A percentile compares a stretch with the other conserved stretches of the same genome.
Evolutionary conservation across 2,329 filamentous ascomycete species (phyloP).

Genomic region (Talaromyces sp.): DNA sequence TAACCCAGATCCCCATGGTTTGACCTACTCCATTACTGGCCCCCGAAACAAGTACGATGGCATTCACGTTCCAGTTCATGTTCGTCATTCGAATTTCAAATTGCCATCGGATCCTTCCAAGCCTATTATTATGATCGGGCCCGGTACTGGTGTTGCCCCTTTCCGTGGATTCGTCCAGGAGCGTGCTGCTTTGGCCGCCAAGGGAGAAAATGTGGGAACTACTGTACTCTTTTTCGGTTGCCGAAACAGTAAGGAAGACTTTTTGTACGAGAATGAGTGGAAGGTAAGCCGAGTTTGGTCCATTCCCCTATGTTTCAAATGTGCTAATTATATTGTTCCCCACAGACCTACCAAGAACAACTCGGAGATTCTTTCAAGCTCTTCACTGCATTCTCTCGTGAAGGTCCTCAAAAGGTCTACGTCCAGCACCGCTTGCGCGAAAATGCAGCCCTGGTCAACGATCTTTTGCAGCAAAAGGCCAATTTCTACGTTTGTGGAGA

Average conservation of each 20-base stretch:
- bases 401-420: constrained; percentile 83
- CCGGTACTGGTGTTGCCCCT: constrained; percentile 91
- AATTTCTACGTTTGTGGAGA: constrained; percentile 99
- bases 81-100: constrained; percentile 99
- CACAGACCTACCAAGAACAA: constrained; percentile 71
- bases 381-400: constrained; percentile 92
- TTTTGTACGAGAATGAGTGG: constrained; percentile 88
- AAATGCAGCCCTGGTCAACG: constrained; percentile 75
- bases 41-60: constrained; percentile 97
- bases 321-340: constrained; percentile 20
- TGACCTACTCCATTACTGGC: constrained; percentile 80
- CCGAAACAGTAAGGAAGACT: constrained; percentile 81
- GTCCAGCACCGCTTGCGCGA: constrained; percentile 91
- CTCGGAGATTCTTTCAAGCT: constrained; percentile 87
- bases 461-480: constrained; percentile 74
- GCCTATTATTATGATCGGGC: constrained; percentile 92
- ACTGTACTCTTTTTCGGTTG: constrained; percentile 95
- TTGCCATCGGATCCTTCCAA: constrained; percentile 90
- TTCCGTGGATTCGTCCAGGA: constrained; percentile 96
- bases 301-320: not conserved
- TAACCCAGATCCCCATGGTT: constrained; percentile 70
- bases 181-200: constrained; percentile 73
- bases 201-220: constrained; percentile 76
- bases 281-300: constrained; percentile 57
- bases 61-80: constrained; percentile 88